Evolutionary conservation across 768 basidiomycete species (phyloP).

Genomic region (Xerocomellus chrysenteron): DNA sequence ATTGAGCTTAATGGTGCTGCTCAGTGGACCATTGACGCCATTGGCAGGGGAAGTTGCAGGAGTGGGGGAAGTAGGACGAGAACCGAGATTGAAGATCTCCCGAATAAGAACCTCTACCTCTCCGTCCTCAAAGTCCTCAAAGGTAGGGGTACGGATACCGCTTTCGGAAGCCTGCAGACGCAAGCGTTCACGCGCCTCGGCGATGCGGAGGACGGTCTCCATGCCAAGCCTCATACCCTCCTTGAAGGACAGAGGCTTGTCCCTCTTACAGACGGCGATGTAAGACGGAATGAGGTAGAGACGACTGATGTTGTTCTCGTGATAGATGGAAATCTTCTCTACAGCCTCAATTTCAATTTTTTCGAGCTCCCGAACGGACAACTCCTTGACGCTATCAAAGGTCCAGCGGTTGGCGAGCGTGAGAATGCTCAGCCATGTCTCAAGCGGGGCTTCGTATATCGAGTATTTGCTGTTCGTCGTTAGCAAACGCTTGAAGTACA

Average conservation of each 20-base stretch:
- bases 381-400: constrained; percentile 39
- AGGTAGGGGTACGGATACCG: constrained; percentile 32
- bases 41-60: constrained; percentile 4
- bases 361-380: constrained; percentile 41
- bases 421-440: constrained; percentile 44
- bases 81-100: constrained; percentile 28
- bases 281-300: constrained; percentile 38
- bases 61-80: constrained; percentile 27
- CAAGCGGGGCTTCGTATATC: constrained; percentile 37
- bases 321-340: constrained; percentile 40
- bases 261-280: constrained; percentile 35
- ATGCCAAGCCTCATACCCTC: constrained; percentile 45
- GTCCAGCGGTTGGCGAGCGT: constrained; percentile 40
- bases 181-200: constrained; percentile 41
- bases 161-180: constrained; percentile 34
- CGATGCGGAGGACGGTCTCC: constrained; percentile 37
- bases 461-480: constrained; percentile 34
- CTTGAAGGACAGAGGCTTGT: constrained; percentile 34
- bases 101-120: constrained; percentile 28
- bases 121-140: constrained; percentile 31
- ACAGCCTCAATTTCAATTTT: constrained; percentile 36
- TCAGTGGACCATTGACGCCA: constrained; percentile 12
- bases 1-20: constrained; percentile 18
- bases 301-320: constrained; percentile 33
- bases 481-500: neutral